Base-by-base conservation (phyloP, 2,329 filamentous ascomycete genomes). In the Colletotrichum filicis region DNA sequence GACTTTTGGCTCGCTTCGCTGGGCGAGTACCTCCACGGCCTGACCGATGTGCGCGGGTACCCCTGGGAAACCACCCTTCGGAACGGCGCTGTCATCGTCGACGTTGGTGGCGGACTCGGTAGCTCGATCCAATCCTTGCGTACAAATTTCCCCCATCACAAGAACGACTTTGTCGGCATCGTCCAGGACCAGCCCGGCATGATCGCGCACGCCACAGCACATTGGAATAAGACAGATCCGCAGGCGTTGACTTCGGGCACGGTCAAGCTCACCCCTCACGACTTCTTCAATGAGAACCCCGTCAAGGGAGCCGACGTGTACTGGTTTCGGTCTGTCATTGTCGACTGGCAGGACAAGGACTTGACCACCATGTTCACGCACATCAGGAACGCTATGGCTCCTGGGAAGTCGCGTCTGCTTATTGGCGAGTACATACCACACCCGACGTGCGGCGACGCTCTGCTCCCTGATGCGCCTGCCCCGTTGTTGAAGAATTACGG, bases 231-330 rank as follows among this genome's bases (percentile, higher is more conserved):
- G 66, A 73, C 42, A 42, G 70, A 73, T 26, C 59, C 55, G 24
- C 37, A 56, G 32, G 70, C 70, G 4, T 11, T 73, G 32, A 66
- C 59, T 28, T 59, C 46, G 24, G 66, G 65, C 37, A 32, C 32
- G 6, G 74, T 89, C 53, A 77, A 77, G 22, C 80, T 88, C 72
- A 81, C 84, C 74, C 81, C 82, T 3, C 89, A 92, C 77, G 87
- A 91, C 76, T 90, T 92, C 77, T 90, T 91, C 78, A 83, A 83
- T 6, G 84, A 87, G 63, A 90, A 92, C 78, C 84, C 86, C 0
- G 82, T 88, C 16, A 81, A 85, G 60, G 85, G 78, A 4, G 90
- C 88, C 1, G 89, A 91, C 76, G 85, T 74, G 12, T 75, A 75
- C 62, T 71, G 70, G 70, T 49, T 73, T 16, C 70, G 70, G 32